Evolutionary conservation across 2,329 filamentous ascomycete species (phyloP), one percentile per base, ranked within the genome.

Genomic region (Aspergillus pseudoterreus): DNA sequence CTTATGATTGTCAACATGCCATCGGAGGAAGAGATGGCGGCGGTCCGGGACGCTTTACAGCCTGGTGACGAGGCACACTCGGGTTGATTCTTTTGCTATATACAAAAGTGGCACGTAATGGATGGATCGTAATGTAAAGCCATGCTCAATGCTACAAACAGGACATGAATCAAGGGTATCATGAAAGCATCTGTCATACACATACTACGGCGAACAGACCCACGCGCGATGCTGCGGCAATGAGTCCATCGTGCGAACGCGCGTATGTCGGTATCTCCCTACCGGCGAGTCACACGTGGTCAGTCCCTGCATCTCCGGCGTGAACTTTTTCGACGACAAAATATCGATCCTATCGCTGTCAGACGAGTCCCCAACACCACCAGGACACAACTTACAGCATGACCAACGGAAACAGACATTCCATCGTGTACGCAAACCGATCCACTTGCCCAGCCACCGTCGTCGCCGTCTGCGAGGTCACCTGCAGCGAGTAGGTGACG

Each of bases 1-100:
- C 55, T 81, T 49, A 73, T 78, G 64, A 73, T 80, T 50, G 76
- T 79, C 12, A 79, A 80, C 51, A 65, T 79, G 67, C 78, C 78
- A 1, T 67, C 65, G 0, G 70, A 74, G 10, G 68, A 71, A 17
- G 76, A 78, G 53, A 63, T 79, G 49, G 59, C 32, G 32, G 52
- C 54, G 19, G 63, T 4, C 14, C 32, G 45, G 22, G 35, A 38
- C 11, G 9, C 8, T 6, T n/a, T 17, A n/a, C 14, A 38, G 35
- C 15, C 35, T 38, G 35, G 12, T 30, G 6, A 30, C 3, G 27
- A 30, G 27, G 27, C 27, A 6, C 22, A 6, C 8, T 30, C 27
- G 27, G 8, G 27, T 30, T 30, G 27, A 30, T 30, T 30, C 24
- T 30, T 11, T 22, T 22, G 22, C 6, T 30, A 30, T 30, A 10